These are phyloP conservation scores for Phlebiopsis gigantea DNA, from an alignment of 768 basidiomycete genomes.

Conservation along the genomic window DNA sequence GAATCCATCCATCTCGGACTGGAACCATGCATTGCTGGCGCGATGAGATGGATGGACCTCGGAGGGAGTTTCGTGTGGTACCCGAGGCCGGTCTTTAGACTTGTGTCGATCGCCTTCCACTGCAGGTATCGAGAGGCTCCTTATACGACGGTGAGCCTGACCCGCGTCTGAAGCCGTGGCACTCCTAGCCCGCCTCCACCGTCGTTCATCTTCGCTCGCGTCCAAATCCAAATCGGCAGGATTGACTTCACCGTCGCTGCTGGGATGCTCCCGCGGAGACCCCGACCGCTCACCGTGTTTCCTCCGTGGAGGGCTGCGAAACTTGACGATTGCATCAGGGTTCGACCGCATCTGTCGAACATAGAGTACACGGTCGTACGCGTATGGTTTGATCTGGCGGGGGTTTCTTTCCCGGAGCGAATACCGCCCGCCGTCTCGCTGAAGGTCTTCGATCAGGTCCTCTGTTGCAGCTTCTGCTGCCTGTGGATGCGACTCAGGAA, in stretches of 20 bases:
- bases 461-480: background rate
- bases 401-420: constrained; percentile 49
- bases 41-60: background rate
- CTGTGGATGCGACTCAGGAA: background rate
- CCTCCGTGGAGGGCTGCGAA: constrained; percentile 30
- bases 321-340: constrained; percentile 66
- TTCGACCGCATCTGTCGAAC: constrained; percentile 42
- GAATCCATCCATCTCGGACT: background rate
- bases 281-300: constrained; percentile 1
- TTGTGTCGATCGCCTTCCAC: background rate
- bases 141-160: background rate
- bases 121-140: background rate
- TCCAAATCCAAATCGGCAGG: constrained; percentile 1
- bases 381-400: constrained; percentile 59
- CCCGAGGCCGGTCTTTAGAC: background rate
- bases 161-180: background rate
- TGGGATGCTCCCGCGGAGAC: background rate
- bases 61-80: background rate
- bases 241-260: constrained; percentile 13
- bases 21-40: background rate
- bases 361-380: constrained; percentile 49
- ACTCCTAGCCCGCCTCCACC: background rate
- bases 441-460: background rate
- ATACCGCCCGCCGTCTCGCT: constrained; percentile 32
- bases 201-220: constrained; percentile 2